Evolutionary conservation across 768 basidiomycete genomes (phyloP).

Genomic region (Termitomyces sp.): DNA sequence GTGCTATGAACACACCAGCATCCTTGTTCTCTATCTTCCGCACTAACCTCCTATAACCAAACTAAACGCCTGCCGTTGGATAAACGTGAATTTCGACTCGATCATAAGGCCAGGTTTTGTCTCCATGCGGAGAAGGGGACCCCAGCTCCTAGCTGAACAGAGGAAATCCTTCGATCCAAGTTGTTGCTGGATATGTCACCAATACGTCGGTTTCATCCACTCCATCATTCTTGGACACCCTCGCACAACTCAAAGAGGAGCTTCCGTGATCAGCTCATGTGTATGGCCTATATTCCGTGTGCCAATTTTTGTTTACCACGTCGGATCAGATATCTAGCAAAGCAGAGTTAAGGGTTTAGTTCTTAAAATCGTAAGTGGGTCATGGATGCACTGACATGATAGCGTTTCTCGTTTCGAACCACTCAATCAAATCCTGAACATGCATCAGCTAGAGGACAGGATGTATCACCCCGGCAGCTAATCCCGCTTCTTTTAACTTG

Average conservation of each 20-base stretch:
- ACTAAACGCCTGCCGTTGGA: background rate
- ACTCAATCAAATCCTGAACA: too few species aligned
- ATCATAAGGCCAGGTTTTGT: background rate
- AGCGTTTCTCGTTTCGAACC: background rate
- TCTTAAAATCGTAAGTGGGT: background rate
- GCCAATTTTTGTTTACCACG: background rate
- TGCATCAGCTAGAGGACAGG: too few species aligned
- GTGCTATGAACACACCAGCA: background rate
- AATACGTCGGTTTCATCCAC: background rate
- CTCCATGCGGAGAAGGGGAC: background rate
- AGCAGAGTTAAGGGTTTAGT: background rate
- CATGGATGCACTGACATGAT: background rate
- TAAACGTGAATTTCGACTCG: background rate
- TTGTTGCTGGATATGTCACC: background rate
- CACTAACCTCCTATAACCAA: background rate
- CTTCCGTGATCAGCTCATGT: background rate
- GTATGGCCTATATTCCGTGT: background rate
- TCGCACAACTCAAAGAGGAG: background rate
- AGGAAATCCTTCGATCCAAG: background rate
- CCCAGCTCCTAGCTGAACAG: background rate
- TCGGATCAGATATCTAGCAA: background rate
- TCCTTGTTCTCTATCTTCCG: background rate
- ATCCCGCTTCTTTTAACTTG: background rate
- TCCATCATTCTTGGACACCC: background rate
- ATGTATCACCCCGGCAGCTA: background rate